Evolutionary conservation across 257 asterid species (phyloP).

Genomic region (Nicotiana otophora): DNA sequence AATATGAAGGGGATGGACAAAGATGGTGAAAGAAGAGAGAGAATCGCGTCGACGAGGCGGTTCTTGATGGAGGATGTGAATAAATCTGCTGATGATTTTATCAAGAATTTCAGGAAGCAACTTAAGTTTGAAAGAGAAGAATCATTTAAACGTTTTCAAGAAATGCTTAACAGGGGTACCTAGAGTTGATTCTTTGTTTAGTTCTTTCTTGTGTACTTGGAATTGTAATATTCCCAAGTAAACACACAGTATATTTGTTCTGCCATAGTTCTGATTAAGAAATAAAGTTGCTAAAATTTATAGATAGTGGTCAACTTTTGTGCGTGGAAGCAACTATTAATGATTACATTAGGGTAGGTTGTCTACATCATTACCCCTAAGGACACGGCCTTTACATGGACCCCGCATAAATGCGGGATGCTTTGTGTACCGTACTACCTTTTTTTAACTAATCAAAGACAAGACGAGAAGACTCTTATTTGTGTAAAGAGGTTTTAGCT

Average conservation of each 20-base stretch:
- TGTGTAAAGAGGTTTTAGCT: not conserved
- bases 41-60: not conserved
- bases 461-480: not conserved
- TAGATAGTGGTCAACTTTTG: not conserved
- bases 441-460: no score
- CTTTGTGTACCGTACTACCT: no score
- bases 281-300: not conserved
- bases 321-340: not conserved
- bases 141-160: constrained; percentile 33
- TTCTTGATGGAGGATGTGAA: constrained; percentile 35
- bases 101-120: constrained; percentile 40
- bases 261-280: not conserved
- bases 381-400: no score
- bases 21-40: constrained; percentile 2
- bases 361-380: no score
- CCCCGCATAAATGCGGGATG: no score
- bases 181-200: not conserved
- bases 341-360: no score
- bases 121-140: constrained; percentile 36
- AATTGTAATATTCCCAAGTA: not conserved
- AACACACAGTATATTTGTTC: not conserved
- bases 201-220: not conserved
- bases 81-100: constrained; percentile 41
- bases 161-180: constrained; percentile 13
- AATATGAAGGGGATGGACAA: not conserved